phyloP scores from a whole-genome alignment of 495 filamentous ascomycete genomes.

The Massariosphaeria phaeospora region DNA sequence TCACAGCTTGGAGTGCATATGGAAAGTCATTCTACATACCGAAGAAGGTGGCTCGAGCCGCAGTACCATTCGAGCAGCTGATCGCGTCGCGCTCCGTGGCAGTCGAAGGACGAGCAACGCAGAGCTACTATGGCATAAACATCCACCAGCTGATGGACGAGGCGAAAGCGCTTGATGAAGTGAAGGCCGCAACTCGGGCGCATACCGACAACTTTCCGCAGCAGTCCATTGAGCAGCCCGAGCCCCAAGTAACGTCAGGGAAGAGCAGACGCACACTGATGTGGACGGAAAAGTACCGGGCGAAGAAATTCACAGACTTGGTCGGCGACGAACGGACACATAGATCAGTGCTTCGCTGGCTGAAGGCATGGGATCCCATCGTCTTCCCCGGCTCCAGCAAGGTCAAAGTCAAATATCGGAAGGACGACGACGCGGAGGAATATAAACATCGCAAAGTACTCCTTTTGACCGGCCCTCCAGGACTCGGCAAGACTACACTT shows the following conservation, averaged over 20 bases:
- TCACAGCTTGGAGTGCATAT: constrained; percentile 58
- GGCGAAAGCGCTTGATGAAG: constrained; percentile 45
- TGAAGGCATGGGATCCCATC: constrained; percentile 88
- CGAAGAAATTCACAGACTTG: constrained; percentile 84
- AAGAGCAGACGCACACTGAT: constrained; percentile 33
- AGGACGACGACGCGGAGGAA: constrained; percentile 52
- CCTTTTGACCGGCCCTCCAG: constrained; percentile 82
- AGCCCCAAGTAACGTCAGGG: background rate
- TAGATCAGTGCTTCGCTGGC: constrained; percentile 83
- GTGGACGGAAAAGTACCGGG: constrained; percentile 59
- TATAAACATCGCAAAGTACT: constrained; percentile 77
- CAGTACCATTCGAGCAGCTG: constrained; percentile 61
- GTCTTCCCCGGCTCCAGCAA: constrained; percentile 74
- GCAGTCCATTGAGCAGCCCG: constrained; percentile 29
- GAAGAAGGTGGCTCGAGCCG: constrained; percentile 45
- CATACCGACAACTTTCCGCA: constrained; percentile 2
- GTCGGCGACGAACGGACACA: constrained; percentile 94
- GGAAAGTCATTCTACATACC: constrained; percentile 57
- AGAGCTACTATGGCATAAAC: constrained; percentile 85
- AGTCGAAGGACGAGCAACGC: constrained; percentile 66
- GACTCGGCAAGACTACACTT: constrained; percentile 90
- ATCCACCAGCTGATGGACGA: constrained; percentile 77
- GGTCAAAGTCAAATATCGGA: constrained; percentile 48
- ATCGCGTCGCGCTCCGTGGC: constrained; percentile 64
- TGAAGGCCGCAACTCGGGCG: constrained; percentile 1